Evolutionary conservation across 2,329 filamentous ascomycete genomes (phyloP), one percentile per base, ranked within the genome.

Genomic region (Pseudonectria foliicola): DNA sequence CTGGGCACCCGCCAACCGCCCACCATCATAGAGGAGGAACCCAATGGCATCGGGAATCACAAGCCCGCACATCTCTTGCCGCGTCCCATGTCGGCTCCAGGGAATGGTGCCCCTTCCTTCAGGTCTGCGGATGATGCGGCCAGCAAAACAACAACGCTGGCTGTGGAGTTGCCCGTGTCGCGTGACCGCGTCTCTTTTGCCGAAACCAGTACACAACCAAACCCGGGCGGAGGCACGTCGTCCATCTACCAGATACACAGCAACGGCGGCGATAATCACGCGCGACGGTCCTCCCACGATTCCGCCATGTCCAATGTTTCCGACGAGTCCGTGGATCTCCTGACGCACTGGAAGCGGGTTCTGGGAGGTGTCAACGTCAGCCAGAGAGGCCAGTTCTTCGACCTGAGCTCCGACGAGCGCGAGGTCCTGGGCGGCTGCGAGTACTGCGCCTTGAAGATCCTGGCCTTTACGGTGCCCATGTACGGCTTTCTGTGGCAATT

Each of bases 401-500:
- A 69, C 29, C 56, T 80, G 25, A 64, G 63, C 1, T 61, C 62
- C 13, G 64, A 68, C 11, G 72, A 80, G 46, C 66, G 74, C 25
- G 70, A 76, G 34, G 62, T 68, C 18, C 61, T 82, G 0, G 78
- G 79, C 16, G 76, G 78, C 1, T 73, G 70, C 37, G 79, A 83
- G 53, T 81, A 82, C 49, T 68, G 74, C 27, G 77, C 79, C 12
- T 64, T 83, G 13, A 67, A 67, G 31, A 56, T 82, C 5, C 62
- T 84, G 2, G 66, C 74, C 3, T 63, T 73, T 45, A 51, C 79
- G 13, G 76, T 84, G 6, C 76, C 76, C 1, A 41, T 73, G 6
- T 84, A 84, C 50, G 79, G 72, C 16, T 51, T 68, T 16, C 50
- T 70, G 4, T 82, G 73, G 67, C 78, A 82, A 49, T 37, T 80